Conservation (phyloP, 1,284 basidiomycete genomes). For the Vanrija humicola region DNA sequence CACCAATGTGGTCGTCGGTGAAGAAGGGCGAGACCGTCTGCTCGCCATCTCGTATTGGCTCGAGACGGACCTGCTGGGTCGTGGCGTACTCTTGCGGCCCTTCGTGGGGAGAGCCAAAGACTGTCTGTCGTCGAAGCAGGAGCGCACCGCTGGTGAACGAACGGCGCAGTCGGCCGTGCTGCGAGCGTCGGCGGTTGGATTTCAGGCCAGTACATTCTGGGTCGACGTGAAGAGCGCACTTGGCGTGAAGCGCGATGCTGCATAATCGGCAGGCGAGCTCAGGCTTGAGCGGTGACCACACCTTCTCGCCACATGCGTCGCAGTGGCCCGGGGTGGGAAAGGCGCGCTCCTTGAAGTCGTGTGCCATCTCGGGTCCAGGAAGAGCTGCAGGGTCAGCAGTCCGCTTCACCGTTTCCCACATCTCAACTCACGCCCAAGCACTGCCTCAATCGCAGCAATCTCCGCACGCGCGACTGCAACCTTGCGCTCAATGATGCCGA, state of each 20-base stretch:
- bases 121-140: slow-evolving; percentile 3
- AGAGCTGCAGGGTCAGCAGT: slow-evolving; percentile 1
- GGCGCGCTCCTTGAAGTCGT: slow-evolving; percentile 21
- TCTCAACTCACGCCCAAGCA: slow-evolving; percentile 16
- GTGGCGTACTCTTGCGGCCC: slow-evolving; percentile 7
- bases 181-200: slow-evolving; percentile 1
- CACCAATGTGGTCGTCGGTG: slow-evolving; percentile 9
- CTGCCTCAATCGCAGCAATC: slow-evolving; percentile 15
- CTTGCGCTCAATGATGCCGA: slow-evolving; percentile 14
- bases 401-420: too few relatives aligned
- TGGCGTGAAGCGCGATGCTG: slow-evolving; percentile 16
- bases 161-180: slow-evolving; percentile 5
- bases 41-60: slow-evolving; percentile 21
- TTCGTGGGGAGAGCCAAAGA: slow-evolving; percentile 14
- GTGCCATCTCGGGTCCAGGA: slow-evolving; percentile 14
- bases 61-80: not conserved
- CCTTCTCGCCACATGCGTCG: slow-evolving; percentile 14
- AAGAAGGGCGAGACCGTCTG: slow-evolving; percentile 19
- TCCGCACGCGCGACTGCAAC: slow-evolving; percentile 17
- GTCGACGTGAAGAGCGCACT: slow-evolving; percentile 18
- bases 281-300: slow-evolving; percentile 16
- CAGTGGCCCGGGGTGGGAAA: slow-evolving; percentile 16
- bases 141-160: slow-evolving; percentile 7
- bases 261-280: slow-evolving; percentile 18
- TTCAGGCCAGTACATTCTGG: slow-evolving; percentile 18